These are phyloP conservation scores for Psidium friedrichsthalianum DNA, from an alignment of 345 rosid species.

Conservation along the genomic window DNA sequence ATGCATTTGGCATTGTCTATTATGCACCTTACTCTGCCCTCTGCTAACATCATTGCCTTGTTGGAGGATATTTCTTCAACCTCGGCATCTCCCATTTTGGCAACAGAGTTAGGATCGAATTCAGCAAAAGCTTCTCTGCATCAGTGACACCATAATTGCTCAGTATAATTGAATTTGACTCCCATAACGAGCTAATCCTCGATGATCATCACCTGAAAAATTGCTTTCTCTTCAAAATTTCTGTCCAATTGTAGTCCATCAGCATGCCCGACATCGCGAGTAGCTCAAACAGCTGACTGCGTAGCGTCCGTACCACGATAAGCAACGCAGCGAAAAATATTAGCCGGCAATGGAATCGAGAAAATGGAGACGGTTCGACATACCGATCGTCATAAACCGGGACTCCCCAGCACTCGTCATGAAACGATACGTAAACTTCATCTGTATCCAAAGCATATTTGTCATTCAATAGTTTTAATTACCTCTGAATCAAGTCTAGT, in stretches of 20 bases:
- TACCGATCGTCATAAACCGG: constrained; percentile 92
- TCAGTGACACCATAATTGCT: background rate
- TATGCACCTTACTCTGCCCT: constrained; percentile 77
- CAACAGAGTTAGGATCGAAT: constrained; percentile 66
- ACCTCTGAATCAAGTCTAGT: background rate
- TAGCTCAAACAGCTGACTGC: constrained; percentile 83
- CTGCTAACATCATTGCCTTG: constrained; percentile 66
- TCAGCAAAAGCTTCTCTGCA: constrained; percentile 67
- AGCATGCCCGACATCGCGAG: constrained; percentile 86
- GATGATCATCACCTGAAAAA: constrained; percentile 38
- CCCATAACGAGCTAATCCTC: background rate
- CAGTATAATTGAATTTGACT: background rate
- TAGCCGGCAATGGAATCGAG: background rate
- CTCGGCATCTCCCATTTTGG: constrained; percentile 80
- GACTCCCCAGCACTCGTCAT: constrained; percentile 95
- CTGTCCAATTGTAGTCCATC: constrained; percentile 99
- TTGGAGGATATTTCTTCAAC: constrained; percentile 58
- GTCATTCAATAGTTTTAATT: background rate
- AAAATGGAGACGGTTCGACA: background rate
- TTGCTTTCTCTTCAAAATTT: constrained; percentile 68
- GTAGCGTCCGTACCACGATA: background rate
- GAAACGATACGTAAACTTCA: constrained; percentile 71
- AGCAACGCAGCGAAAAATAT: background rate
- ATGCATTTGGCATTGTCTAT: constrained; percentile 87
- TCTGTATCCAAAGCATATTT: constrained; percentile 31